phyloP scores from a whole-genome alignment of 2,329 filamentous ascomycete species.

The Curvularia verruculosa region DNA sequence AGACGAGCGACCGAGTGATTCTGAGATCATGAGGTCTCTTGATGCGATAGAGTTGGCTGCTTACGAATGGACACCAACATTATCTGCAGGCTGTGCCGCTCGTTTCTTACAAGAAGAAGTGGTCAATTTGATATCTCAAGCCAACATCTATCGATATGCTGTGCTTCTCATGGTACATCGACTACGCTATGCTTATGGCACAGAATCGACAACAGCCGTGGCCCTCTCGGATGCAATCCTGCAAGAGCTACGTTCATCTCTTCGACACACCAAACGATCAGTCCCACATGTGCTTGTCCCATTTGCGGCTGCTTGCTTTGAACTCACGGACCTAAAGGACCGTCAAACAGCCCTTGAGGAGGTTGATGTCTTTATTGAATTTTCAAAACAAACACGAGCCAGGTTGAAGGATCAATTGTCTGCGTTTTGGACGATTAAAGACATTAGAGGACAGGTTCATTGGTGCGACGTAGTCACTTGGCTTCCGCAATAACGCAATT shows the following conservation, averaged over 20 bases:
- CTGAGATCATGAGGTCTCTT: neutral
- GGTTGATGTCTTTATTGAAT: slow-evolving; percentile 1
- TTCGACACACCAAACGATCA: slow-evolving; percentile 2
- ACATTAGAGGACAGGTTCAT: slow-evolving; percentile 5
- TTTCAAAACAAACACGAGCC: neutral
- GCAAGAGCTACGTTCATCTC: neutral
- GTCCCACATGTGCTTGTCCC: neutral
- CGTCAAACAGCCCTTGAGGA: slow-evolving; percentile 7
- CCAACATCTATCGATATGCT: slow-evolving; percentile 8
- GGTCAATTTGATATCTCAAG: slow-evolving; percentile 7
- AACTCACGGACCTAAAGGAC: neutral
- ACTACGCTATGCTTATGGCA: slow-evolving; percentile 12
- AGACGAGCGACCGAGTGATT: neutral
- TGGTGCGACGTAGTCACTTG: slow-evolving; percentile 11
- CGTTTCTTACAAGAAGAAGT: slow-evolving; percentile 12
- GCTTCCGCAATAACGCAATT: neutral
- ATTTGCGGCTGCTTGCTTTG: slow-evolving; percentile 11
- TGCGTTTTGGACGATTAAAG: slow-evolving; percentile 12
- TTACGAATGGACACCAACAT: slow-evolving; percentile 5
- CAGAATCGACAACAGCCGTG: slow-evolving; percentile 1
- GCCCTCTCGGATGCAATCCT: slow-evolving; percentile 10
- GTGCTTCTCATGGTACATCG: slow-evolving; percentile 11
- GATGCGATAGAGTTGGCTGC: slow-evolving; percentile 6
- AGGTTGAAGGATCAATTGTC: slow-evolving; percentile 7
- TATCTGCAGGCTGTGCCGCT: neutral